Conservation (phyloP, 192 early-diverging fungal genomes). For the Dimargaris cristalligena region DNA sequence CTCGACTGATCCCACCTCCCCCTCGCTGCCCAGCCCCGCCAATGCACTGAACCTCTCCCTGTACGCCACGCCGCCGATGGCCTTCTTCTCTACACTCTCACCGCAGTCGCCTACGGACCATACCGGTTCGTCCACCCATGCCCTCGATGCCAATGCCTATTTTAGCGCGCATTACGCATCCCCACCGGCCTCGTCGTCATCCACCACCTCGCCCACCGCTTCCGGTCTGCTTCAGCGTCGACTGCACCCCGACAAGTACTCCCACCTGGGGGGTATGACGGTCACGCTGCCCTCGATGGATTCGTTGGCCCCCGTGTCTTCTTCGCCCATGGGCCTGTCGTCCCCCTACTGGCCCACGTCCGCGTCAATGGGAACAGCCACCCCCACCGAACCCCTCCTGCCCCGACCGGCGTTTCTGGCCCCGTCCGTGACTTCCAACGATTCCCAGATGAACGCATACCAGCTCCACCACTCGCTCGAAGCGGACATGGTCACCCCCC, state of each 20-base stretch:
- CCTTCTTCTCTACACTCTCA: background rate
- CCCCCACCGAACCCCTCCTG: too few relatives aligned
- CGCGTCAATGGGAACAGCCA: too few relatives aligned
- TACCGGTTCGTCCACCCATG: background rate
- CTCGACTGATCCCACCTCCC: background rate
- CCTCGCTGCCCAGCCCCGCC: background rate
- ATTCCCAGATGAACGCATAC: too few relatives aligned
- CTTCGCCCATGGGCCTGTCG: background rate
- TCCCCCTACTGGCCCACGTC: too few relatives aligned
- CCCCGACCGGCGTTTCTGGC: too few relatives aligned
- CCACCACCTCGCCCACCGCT: background rate
- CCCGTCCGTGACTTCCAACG: too few relatives aligned
- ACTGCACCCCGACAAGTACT: background rate
- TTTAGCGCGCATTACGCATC: background rate
- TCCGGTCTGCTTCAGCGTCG: constrained; percentile 2
- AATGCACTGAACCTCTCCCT: background rate
- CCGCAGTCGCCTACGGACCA: background rate
- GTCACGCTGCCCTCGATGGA: background rate
- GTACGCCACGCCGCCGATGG: background rate
- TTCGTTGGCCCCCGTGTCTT: background rate
- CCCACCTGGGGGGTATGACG: background rate
- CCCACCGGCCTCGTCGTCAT: background rate
- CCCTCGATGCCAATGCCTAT: background rate
- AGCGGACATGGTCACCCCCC: too few relatives aligned
- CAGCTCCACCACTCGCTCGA: too few relatives aligned